Evolutionary conservation across 148 eudicot genomes (phyloP), one percentile per base, ranked within the genome.

Genomic region (Rheum nobile): DNA sequence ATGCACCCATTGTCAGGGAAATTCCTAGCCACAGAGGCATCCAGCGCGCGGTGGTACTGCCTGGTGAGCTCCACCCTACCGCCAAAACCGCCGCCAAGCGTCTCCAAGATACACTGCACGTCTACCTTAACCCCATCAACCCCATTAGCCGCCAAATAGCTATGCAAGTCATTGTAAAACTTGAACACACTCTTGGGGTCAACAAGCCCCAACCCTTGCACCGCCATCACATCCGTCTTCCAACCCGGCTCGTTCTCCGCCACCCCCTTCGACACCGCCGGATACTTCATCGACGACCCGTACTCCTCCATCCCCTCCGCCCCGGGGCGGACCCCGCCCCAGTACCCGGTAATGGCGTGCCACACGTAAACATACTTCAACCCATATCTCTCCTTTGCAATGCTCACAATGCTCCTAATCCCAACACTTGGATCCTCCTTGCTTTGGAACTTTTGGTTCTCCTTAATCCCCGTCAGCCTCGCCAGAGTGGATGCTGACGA

Each of bases 81-180:
- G 14, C 96, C 96, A 21, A 85, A 80, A 21, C 96, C 97, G 16
- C 79, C 84, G 16, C 91, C 96, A 13, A 92, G 83, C 0, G 97
- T 90, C 83, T 92, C 97, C 79, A 92, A 82, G 31, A 90, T 84
- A 73, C 88, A 84, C 77, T 92, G 97, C 54, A 72, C 97, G 47
- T 92, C 97, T 72, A 92, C 97, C 81, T 92, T 92, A 8, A 92
- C 97, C 22, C 97, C 97, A 77, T 92, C 97, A 52, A 92, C 72
- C 42, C 96, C 97, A 42, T 89, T 90, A 17, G 83, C 75, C 17
- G 96, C 88, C 79, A 92, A 72, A 71, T 92, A 90, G 8, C 77
- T 76, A 47, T 92, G 97, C 72, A 88, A 76, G 77, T 92, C 93
- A 74, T 79, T 84, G 74, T 88, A 92, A 21, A 92, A 92, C 79